A percentile compares a stretch with the other conserved stretches of the same genome.
phyloP scores from a whole-genome alignment of 1,284 basidiomycete species.

The Tremellales sp. region DNA sequence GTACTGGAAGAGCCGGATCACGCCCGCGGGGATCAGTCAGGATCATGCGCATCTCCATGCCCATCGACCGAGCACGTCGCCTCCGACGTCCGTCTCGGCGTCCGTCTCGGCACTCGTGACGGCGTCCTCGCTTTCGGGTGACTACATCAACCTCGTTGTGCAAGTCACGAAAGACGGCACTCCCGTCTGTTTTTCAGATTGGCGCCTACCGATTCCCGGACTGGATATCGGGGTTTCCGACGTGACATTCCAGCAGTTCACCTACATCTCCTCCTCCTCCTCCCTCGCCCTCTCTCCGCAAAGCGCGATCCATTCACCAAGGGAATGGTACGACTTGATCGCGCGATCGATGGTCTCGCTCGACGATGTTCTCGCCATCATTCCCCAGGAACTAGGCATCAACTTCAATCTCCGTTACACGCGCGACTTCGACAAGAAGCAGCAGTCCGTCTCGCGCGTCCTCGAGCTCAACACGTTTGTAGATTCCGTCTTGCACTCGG shows the following conservation, averaged over 20 bases:
- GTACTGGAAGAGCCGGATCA: constrained; percentile 89
- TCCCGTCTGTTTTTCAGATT: constrained; percentile 74
- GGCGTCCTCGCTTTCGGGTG: constrained; percentile 62
- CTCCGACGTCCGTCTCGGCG: constrained; percentile 43
- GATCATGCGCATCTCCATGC: constrained; percentile 50
- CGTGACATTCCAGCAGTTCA: constrained; percentile 76
- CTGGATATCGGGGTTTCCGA: constrained; percentile 79
- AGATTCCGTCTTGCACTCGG: constrained; percentile 72
- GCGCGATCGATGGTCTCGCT: constrained; percentile 64
- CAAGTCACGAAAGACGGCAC: constrained; percentile 89
- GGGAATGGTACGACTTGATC: constrained; percentile 60
- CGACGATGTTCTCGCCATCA: constrained; percentile 66
- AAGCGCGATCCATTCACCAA: constrained; percentile 38
- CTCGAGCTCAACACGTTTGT: constrained; percentile 74
- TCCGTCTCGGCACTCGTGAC: constrained; percentile 47
- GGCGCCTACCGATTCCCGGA: constrained; percentile 65
- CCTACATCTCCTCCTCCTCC: constrained; percentile 57
- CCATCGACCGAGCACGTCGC: too few species aligned
- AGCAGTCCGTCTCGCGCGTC: constrained; percentile 52
- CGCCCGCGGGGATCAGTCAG: constrained; percentile 52
- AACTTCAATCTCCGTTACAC: constrained; percentile 73
- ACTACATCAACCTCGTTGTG: constrained; percentile 77
- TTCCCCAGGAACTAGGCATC: constrained; percentile 69
- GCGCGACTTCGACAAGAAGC: constrained; percentile 52
- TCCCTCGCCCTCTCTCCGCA: not conserved